Percentiles rank a stretch among this genome's conserved stretches.
phyloP scores from a whole-genome alignment of 2,329 filamentous ascomycete species.

The Pseudopyricularia cyperi region DNA sequence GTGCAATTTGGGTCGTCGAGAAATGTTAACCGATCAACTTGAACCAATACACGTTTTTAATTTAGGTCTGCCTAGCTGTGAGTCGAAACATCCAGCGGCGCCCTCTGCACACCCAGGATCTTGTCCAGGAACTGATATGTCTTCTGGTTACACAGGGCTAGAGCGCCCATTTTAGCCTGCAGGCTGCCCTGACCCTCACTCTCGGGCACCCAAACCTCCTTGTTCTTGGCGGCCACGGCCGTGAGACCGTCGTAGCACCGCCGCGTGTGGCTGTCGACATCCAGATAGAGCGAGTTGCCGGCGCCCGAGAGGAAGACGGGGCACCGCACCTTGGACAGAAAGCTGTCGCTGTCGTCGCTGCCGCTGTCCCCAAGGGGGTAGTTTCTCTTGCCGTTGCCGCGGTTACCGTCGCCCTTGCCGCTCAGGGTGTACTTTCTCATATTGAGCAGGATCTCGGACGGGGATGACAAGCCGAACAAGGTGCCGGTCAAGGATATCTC shows the following conservation, averaged over 20 bases:
- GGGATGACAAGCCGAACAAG: neutral
- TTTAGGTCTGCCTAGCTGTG: neutral
- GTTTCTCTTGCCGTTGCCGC: neutral
- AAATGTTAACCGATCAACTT: no score
- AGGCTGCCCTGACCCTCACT: slow-evolving; percentile 2
- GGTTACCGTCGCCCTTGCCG: neutral
- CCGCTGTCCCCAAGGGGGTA: neutral
- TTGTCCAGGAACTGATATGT: slow-evolving; percentile 4
- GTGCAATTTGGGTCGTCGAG: no score
- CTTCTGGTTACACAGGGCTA: slow-evolving; percentile 2
- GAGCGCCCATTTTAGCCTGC: slow-evolving; percentile 3
- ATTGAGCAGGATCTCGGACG: slow-evolving; percentile 3
- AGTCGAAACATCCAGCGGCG: neutral
- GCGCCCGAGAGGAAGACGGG: slow-evolving; percentile 4
- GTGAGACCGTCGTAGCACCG: slow-evolving; percentile 1
- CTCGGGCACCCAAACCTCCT: slow-evolving; percentile 3
- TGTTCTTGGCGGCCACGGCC: neutral
- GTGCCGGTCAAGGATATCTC: neutral
- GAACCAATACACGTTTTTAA: no score
- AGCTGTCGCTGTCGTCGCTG: neutral
- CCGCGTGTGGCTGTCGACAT: neutral
- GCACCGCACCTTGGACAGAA: neutral
- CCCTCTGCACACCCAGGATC: slow-evolving; percentile 1
- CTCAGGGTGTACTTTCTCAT: slow-evolving; percentile 6
- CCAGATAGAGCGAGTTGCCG: neutral